Evolutionary conservation across 768 basidiomycete genomes (phyloP).

Genomic region (Mycena belliarum): DNA sequence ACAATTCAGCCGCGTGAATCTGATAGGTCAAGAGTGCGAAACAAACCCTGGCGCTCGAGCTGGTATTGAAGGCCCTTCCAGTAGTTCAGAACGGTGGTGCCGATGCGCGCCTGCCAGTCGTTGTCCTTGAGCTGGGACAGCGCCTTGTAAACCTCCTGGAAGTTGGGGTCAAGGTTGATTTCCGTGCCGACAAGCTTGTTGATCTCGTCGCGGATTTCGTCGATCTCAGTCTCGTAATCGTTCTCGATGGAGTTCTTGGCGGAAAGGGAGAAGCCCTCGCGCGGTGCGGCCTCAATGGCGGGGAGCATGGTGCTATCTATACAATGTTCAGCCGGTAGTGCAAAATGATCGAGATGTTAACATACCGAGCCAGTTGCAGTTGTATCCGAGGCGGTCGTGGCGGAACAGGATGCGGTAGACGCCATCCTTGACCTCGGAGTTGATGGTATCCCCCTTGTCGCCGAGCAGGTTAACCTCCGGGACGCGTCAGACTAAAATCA

Average conservation of each 20-base stretch:
- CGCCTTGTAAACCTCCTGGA: slow-evolving; percentile 34
- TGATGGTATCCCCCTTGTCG: slow-evolving; percentile 33
- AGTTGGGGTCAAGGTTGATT: slow-evolving; percentile 39
- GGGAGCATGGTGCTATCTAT: slow-evolving; percentile 23
- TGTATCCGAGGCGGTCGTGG: slow-evolving; percentile 33
- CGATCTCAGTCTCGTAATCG: slow-evolving; percentile 32
- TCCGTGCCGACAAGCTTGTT: slow-evolving; percentile 31
- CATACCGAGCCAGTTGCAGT: slow-evolving; percentile 15
- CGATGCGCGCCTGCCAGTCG: slow-evolving; percentile 31
- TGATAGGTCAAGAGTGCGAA: not conserved
- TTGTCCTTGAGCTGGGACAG: slow-evolving; percentile 25
- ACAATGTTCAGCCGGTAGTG: no score
- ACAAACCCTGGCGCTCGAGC: slow-evolving; percentile 28
- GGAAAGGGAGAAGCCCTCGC: slow-evolving; percentile 33
- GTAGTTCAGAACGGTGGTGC: slow-evolving; percentile 28
- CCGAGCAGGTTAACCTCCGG: slow-evolving; percentile 10
- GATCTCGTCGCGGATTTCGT: slow-evolving; percentile 31
- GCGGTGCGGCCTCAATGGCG: slow-evolving; percentile 36
- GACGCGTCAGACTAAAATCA: not conserved
- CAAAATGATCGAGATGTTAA: no score
- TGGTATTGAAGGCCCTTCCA: slow-evolving; percentile 37
- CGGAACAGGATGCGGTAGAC: slow-evolving; percentile 42
- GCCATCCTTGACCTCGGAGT: slow-evolving; percentile 39
- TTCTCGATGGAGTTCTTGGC: slow-evolving; percentile 36
- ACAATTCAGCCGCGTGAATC: not conserved